Conservation (phyloP, 257 asterid species). For the Solanum pennellii region DNA sequence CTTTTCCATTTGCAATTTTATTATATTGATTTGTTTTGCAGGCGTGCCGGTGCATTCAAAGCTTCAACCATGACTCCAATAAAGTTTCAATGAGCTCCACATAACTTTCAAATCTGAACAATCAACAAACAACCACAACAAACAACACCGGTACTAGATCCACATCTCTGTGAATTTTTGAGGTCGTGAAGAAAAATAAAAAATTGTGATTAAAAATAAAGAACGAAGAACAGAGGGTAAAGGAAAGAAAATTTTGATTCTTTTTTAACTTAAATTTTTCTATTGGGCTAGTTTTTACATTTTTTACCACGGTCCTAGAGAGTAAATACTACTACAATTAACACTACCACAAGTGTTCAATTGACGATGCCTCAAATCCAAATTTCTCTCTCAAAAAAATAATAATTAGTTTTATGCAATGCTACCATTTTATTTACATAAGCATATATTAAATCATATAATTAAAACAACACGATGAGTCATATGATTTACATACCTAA, state of each 20-base stretch:
- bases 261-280: too few relatives aligned
- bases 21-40: not conserved
- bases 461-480: not conserved
- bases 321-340: not conserved
- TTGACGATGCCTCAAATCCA: not conserved
- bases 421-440: not conserved
- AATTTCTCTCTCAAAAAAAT: not conserved
- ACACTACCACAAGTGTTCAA: not conserved
- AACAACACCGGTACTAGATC: not conserved
- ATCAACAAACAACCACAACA: not conserved
- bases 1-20: too few relatives aligned
- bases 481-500: not conserved
- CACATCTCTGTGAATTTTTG: not conserved
- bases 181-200: not conserved
- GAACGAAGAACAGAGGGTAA: not conserved
- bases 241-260: not conserved
- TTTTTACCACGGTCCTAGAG: not conserved
- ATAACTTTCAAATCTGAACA: not conserved
- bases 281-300: not conserved
- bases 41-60: not conserved
- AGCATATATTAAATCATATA: not conserved
- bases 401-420: not conserved
- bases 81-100: not conserved
- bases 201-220: not conserved
- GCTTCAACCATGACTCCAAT: not conserved